Evolutionary conservation across 306 rosid species (phyloP).

Genomic region (Lathyrus aphaca): DNA sequence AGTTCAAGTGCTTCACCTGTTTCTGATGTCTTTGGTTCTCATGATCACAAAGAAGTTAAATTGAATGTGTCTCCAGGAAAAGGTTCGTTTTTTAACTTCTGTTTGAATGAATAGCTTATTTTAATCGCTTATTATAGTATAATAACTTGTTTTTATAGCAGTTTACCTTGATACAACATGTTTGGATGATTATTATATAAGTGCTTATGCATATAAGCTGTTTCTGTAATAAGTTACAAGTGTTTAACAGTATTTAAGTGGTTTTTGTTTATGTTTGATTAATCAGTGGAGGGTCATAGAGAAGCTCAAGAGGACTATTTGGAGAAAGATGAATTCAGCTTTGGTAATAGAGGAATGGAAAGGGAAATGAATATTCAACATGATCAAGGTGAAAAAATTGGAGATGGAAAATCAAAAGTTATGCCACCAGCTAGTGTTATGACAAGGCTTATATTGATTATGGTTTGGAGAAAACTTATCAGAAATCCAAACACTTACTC

Average conservation of each 20-base stretch:
- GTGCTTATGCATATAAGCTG: too few relatives aligned
- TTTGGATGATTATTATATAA: too few relatives aligned
- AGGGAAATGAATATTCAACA: constrained; percentile 58
- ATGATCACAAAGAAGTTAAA: constrained; percentile 79
- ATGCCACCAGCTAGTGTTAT: constrained; percentile 93
- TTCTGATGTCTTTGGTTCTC: constrained; percentile 75
- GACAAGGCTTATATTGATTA: constrained; percentile 92
- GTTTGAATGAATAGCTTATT: neutral
- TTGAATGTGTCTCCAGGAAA: constrained; percentile 71
- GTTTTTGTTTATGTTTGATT: constrained; percentile 6
- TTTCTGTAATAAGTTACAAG: too few relatives aligned
- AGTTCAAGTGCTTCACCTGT: constrained; percentile 90
- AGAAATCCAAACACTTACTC: constrained; percentile 95
- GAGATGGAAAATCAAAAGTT: constrained; percentile 58
- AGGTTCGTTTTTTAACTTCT: constrained; percentile 47
- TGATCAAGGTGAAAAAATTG: constrained; percentile 57
- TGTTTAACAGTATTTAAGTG: neutral
- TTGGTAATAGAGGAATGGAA: constrained; percentile 69
- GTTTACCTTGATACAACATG: too few relatives aligned
- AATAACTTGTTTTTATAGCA: too few relatives aligned
- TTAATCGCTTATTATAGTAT: neutral
- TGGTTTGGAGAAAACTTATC: constrained; percentile 94
- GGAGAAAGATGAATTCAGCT: constrained; percentile 80
- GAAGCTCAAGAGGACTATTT: constrained; percentile 69
- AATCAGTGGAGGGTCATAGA: constrained; percentile 62